Evolutionary conservation across 306 rosid genomes (phyloP).

Genomic region (Cicer cuneatum): DNA sequence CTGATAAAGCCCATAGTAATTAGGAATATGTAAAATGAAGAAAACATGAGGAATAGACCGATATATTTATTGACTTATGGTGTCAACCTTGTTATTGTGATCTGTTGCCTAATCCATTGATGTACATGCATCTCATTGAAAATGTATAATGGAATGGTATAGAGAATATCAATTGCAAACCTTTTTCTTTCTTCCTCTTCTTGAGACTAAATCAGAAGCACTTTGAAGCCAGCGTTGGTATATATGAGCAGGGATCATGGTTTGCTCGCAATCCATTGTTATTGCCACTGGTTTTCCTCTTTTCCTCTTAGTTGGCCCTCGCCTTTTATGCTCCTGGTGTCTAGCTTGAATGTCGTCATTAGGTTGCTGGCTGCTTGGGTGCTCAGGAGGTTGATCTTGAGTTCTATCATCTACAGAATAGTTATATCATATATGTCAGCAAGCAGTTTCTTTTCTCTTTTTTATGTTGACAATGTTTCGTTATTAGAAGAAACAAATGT

Average conservation of each 20-base stretch:
- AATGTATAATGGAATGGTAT: conserved; percentile 18
- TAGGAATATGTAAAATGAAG: not conserved
- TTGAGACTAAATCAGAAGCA: conserved; percentile 64
- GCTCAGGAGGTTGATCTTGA: conserved; percentile 52
- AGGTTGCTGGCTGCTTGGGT: conserved; percentile 42
- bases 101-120: not conserved
- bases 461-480: conserved; percentile 8
- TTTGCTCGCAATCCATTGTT: conserved; percentile 74
- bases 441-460: not conserved
- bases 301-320: conserved; percentile 56
- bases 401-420: conserved; percentile 52
- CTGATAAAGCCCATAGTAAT: not conserved
- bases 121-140: not conserved
- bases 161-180: conserved; percentile 48
- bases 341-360: conserved; percentile 46
- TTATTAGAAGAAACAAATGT: conserved; percentile 7
- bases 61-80: not conserved
- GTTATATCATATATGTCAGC: conserved; percentile 36
- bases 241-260: conserved; percentile 68
- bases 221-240: conserved; percentile 85
- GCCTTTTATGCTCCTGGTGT: conserved; percentile 56
- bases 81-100: not conserved
- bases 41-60: not conserved
- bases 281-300: conserved; percentile 46
- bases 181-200: conserved; percentile 70